Evolutionary conservation across 768 basidiomycete genomes (phyloP), one percentile per base, ranked within the genome.

Genomic region (Boletus speciosus): DNA sequence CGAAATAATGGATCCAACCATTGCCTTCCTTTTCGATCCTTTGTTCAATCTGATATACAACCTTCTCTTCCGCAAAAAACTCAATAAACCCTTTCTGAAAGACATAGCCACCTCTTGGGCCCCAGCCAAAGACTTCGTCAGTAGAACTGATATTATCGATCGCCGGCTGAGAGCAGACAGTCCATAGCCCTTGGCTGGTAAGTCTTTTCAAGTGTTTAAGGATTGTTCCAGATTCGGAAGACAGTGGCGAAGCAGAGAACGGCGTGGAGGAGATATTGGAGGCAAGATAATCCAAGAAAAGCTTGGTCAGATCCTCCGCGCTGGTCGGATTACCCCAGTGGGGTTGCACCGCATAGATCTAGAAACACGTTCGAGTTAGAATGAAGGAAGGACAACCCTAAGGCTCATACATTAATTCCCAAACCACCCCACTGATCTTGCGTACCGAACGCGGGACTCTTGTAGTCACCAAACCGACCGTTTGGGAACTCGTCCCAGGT

Each of bases 11-110:
- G 40, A 98, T 83, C 80, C 76, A 83, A 9, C 84, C 84, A 44
- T 77, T 65, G 21, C 84, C 83, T 45, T 78, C 75, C 52, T 71
- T 76, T 47, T 74, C 67, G 5, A 87, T 77, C 63, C 75, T 81
- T 60, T 73, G 67, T 70, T 85, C 81, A n/a, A 94, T 78, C 49
- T 63, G 64, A 31, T 80, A 76, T 15, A 91, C 76, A 49, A 86
- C 81, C 32, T 72, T 68, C 59, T 72, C 63, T 55, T 83, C 83
- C 46, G 80, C 93, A 67, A 98, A 98, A 70, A 98, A 98, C 73
- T 99, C 97, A 9, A 98, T 93, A 65, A 98, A 99, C 14, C 87
- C 83, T 73, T 99, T 99, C 73, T 99, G 97, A 72, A 90, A 99
- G 9, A 99, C 91, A 71, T 94, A 96, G 7, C 97, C 97, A 6